Percentiles rank a stretch among this genome's conserved stretches.
Conservation (phyloP, 768 basidiomycete genomes). For the Exidia glandulosa region DNA sequence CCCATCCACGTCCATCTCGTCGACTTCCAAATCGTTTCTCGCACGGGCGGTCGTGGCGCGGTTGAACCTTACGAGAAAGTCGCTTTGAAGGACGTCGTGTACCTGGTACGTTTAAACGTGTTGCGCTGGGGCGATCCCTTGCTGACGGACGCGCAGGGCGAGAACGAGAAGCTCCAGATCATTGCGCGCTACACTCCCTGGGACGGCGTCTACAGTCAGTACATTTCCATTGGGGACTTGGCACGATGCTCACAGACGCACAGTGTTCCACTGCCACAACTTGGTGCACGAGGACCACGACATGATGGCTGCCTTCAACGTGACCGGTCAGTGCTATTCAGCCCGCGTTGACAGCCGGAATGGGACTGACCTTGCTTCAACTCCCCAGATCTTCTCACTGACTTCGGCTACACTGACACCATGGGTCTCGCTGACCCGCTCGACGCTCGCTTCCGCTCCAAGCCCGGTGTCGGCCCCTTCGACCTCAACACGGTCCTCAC, state of each 20-base stretch:
- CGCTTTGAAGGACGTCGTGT: background rate
- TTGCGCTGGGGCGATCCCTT: background rate
- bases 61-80: background rate
- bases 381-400: background rate
- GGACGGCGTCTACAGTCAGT: background rate
- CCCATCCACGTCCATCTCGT: background rate
- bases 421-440: background rate
- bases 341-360: background rate
- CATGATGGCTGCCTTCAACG: background rate
- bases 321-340: background rate
- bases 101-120: background rate
- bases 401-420: background rate
- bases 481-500: background rate
- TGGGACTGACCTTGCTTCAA: background rate
- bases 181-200: background rate
- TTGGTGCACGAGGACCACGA: background rate
- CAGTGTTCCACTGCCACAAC: slow-evolving; percentile 1
- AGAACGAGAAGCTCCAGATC: background rate
- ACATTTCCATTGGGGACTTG: background rate
- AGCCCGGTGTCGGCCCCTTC: background rate
- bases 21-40: background rate
- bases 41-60: background rate
- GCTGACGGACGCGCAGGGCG: background rate
- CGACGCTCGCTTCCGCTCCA: background rate
- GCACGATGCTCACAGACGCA: background rate